These are phyloP conservation scores for Stachybotrys elegans DNA, from an alignment of 2,329 filamentous ascomycete species.

Conservation along the genomic window DNA sequence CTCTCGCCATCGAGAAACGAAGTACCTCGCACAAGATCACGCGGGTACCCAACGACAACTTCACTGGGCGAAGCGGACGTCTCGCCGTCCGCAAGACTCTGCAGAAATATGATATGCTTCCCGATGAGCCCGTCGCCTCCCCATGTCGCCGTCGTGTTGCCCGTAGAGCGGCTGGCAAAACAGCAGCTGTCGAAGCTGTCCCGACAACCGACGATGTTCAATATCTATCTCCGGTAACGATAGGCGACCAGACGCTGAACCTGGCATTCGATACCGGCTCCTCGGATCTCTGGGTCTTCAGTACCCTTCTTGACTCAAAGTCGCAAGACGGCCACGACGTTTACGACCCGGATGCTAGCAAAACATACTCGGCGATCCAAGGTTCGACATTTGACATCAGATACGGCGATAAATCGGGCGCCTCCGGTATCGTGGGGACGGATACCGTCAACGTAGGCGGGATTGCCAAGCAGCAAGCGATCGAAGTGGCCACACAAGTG, in stretches of 20 bases:
- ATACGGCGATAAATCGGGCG: slow-evolving; percentile 65
- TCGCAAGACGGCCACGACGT: slow-evolving; percentile 42
- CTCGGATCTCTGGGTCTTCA: slow-evolving; percentile 39
- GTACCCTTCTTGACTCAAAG: slow-evolving; percentile 45
- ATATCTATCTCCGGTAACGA: slow-evolving; percentile 62
- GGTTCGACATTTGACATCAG: slow-evolving; percentile 55
- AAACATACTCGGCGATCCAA: slow-evolving; percentile 23
- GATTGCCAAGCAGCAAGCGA: slow-evolving; percentile 57
- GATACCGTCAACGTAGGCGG: slow-evolving; percentile 65
- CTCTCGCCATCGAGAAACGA: too few species aligned
- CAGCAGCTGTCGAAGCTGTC: slow-evolving; percentile 57
- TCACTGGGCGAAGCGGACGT: too few species aligned
- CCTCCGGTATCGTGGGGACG: slow-evolving; percentile 60
- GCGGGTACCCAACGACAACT: too few species aligned
- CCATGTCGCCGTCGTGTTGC: too few species aligned
- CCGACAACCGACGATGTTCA: slow-evolving; percentile 60
- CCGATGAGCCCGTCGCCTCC: too few species aligned
- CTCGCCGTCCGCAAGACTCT: too few species aligned
- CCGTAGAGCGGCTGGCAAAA: too few species aligned
- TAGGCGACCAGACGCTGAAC: slow-evolving; percentile 61
- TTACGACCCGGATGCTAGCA: slow-evolving; percentile 32
- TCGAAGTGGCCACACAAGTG: slow-evolving; percentile 60
- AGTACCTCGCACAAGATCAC: too few species aligned
- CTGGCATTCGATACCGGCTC: slow-evolving; percentile 39
- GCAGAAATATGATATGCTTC: too few species aligned